These are phyloP conservation scores for Cladosporium sphaerospermum DNA, from an alignment of 2,329 filamentous ascomycete species.

Conservation along the genomic window DNA sequence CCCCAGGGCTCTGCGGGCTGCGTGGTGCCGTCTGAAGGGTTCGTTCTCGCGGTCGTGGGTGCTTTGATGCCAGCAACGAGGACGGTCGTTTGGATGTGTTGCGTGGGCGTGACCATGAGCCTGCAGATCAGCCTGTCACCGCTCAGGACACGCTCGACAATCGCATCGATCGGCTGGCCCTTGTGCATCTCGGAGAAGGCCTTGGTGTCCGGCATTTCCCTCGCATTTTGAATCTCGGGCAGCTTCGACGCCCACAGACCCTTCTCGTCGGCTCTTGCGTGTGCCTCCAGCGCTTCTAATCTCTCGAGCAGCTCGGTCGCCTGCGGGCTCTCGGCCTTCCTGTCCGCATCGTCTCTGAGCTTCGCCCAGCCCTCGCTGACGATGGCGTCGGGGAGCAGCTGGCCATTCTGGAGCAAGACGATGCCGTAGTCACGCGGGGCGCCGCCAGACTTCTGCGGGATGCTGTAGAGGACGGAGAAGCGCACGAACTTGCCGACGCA, in stretches of 20 bases:
- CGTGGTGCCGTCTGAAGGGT: conserved; percentile 69
- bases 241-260: conserved; percentile 71
- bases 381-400: conserved; percentile 70
- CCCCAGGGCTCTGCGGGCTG: conserved; percentile 84
- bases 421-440: conserved; percentile 73
- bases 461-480: conserved; percentile 79
- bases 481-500: conserved; percentile 81
- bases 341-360: conserved; percentile 87
- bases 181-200: conserved; percentile 76
- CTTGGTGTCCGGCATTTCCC: conserved; percentile 72
- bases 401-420: conserved; percentile 69
- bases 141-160: conserved; percentile 85
- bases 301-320: conserved; percentile 64
- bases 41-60: conserved; percentile 80
- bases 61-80: conserved; percentile 83
- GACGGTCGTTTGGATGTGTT: conserved; percentile 84
- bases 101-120: conserved; percentile 69
- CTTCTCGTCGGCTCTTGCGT: conserved; percentile 71
- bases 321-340: conserved; percentile 80
- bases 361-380: conserved; percentile 89
- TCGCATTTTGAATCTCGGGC: conserved; percentile 65
- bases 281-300: conserved; percentile 68
- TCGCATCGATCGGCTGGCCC: conserved; percentile 68
- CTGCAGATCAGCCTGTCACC: conserved; percentile 86
- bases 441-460: conserved; percentile 57